phyloP scores from a whole-genome alignment of 202 grass and related monocot genomes.

The Carex arenaria region DNA sequence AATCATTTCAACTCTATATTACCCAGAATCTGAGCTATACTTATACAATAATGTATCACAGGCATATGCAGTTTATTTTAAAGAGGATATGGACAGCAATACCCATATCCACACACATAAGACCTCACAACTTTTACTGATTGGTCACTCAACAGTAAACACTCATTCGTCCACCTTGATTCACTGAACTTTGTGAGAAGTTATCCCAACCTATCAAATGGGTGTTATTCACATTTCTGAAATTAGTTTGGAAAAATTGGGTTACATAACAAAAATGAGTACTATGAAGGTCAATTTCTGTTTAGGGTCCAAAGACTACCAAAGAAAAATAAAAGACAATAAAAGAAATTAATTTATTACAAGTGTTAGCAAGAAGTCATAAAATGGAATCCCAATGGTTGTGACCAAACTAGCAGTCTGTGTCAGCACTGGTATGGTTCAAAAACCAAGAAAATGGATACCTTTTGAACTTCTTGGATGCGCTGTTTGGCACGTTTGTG shows the following conservation, averaged over 20 bases:
- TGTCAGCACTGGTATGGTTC: neutral
- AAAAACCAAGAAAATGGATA: constrained; percentile 22
- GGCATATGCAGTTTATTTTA: neutral
- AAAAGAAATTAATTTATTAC: neutral
- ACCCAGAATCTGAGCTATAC: neutral
- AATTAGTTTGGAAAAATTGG: neutral
- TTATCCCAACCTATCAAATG: neutral
- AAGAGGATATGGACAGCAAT: neutral
- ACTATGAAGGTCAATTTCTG: neutral
- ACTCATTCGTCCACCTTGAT: neutral
- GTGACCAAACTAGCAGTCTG: neutral
- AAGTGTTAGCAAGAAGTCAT: neutral
- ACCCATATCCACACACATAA: neutral
- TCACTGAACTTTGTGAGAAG: neutral
- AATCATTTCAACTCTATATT: neutral
- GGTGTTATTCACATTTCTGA: neutral
- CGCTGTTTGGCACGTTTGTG: constrained; percentile 97
- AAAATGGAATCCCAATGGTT: neutral
- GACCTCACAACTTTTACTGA: neutral
- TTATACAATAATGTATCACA: neutral
- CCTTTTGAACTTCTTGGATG: constrained; percentile 98
- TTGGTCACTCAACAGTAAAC: neutral
- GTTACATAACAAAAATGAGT: neutral
- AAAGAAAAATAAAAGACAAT: neutral
- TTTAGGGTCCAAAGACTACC: neutral